Evolutionary conservation across 2,329 filamentous ascomycete genomes (phyloP), one percentile per base, ranked within the genome.

Genomic region (Aureobasidium sp.): DNA sequence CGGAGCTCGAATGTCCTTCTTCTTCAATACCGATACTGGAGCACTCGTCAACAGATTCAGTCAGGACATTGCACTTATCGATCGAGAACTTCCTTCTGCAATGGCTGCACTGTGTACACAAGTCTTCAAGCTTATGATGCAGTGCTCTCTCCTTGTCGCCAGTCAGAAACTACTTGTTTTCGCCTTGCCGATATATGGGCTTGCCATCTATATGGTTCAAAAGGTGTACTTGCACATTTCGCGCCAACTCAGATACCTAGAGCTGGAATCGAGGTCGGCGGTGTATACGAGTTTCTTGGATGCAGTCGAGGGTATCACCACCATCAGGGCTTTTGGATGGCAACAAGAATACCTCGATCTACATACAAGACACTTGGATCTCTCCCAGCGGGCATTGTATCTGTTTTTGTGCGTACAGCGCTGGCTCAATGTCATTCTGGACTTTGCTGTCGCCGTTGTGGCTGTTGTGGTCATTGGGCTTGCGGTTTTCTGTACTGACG

Each of bases 311-410:
- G 81, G 81, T 0, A 65, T 83, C 0, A 65, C 75, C 0, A 83
- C 80, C 0, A 78, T 84, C 37, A 77, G 81, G n/a, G 78, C 81
- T 0, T 82, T 81, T 60, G 74, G 74, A 1, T 82, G 80, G 80
- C 72, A 75, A n/a, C 66, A 67, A 5, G 68, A 71, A 2, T 72
- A 77, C 36, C 69, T 73, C 0, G 65, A 74, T 14, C 75, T 76
- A 49, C 76, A 73, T 1, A 70, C 74, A 0, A 57, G 66, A 1
- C 64, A 74, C 20, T 71, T 80, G 15, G 74, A 80, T 62, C 65
- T 64, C 14, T 74, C 74, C 3, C 78, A 80, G 62, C 68, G 69
- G 5, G 77, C 79, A 0, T 78, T 74, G 65, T 80, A 80, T 62
- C 71, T 79, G 5, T 70, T 80, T 15, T 72, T 74, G 36, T 74